A percentile compares a stretch with the other conserved stretches of the same genome.
Evolutionary conservation across 2,329 filamentous ascomycete genomes (phyloP).

Genomic region (Phaeophleospora eucalypticola): DNA sequence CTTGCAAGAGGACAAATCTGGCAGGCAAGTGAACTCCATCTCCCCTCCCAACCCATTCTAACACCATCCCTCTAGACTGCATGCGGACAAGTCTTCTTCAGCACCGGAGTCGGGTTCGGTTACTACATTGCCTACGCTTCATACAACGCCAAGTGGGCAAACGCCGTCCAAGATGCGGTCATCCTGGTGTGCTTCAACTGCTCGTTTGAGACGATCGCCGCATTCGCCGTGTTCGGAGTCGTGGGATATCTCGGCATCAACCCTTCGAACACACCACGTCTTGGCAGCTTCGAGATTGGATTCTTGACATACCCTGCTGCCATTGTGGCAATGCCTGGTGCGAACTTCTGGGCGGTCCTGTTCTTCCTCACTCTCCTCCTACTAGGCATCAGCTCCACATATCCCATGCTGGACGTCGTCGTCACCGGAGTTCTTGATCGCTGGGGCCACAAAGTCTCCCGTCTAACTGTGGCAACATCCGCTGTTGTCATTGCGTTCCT

Average conservation of each 20-base stretch:
- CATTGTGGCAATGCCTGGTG: constrained; percentile 53
- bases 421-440: constrained; percentile 47
- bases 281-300: constrained; percentile 55
- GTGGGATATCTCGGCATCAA: constrained; percentile 46
- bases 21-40: no score
- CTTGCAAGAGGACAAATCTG: constrained; percentile 51
- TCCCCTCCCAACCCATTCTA: no score
- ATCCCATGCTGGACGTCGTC: constrained; percentile 22
- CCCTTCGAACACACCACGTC: constrained; percentile 40
- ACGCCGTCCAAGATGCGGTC: constrained; percentile 57
- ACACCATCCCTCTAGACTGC: no score
- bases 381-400: constrained; percentile 50
- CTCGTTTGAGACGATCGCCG: constrained; percentile 52
- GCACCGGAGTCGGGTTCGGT: constrained; percentile 56
- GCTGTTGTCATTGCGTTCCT: no score
- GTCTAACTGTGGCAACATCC: no score
- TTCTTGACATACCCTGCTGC: constrained; percentile 56
- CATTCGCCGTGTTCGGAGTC: constrained; percentile 52
- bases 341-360: constrained; percentile 55
- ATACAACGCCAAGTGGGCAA: constrained; percentile 54
- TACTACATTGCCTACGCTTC: constrained; percentile 58
- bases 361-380: constrained; percentile 58
- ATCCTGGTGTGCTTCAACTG: constrained; percentile 54
- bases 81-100: constrained; percentile 58
- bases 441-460: constrained; percentile 10